phyloP scores from a whole-genome alignment of 208 protist genomes.

The Trypanosoma caninum region DNA sequence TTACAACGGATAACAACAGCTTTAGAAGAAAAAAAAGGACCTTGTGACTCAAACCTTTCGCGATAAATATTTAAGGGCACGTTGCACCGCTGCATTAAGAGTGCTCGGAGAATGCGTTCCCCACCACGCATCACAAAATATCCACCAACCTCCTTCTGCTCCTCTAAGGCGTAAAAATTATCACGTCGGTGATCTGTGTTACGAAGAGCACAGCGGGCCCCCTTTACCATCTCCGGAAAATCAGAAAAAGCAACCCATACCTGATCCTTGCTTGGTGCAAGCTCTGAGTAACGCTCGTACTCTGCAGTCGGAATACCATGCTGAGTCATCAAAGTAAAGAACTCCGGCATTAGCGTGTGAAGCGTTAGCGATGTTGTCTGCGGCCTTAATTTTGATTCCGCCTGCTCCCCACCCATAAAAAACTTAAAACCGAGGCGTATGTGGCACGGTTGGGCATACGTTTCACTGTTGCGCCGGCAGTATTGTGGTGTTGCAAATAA shows the following conservation, averaged over 20 bases:
- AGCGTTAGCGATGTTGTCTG: conserved; percentile 4
- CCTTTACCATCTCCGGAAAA: conserved; percentile 87
- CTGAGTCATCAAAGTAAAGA: conserved; percentile 63
- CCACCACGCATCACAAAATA: conserved; percentile 99
- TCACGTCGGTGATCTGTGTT: conserved; percentile 58
- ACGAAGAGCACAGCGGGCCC: conserved; percentile 72
- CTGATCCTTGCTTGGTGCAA: conserved; percentile 80
- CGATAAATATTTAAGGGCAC: conserved; percentile 92
- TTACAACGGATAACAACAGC: conserved; percentile 95
- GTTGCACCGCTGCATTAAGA: conserved; percentile 95
- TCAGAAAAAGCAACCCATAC: conserved; percentile 71
- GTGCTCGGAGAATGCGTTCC: conserved; percentile 97
- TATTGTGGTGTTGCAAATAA: conserved; percentile 84
- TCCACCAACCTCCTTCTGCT: conserved; percentile 96
- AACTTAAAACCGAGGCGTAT: conserved; percentile 77
- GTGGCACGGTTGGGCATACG: conserved; percentile 82
- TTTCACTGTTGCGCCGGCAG: conserved; percentile 73
- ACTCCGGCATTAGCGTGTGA: conserved; percentile 63
- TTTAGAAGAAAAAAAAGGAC: conserved; percentile 93
- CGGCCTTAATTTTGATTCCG: too few relatives aligned
- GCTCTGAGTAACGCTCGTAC: conserved; percentile 48
- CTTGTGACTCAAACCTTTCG: conserved; percentile 88
- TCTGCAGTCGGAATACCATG: conserved; percentile 40
- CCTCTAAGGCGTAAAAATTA: conserved; percentile 85
- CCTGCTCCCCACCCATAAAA: conserved; percentile 23